A percentile compares a stretch with the other conserved stretches of the same genome.
These are phyloP conservation scores for Gamsiella multidivaricata DNA, from an alignment of 192 early-diverging fungal genomes.

Conservation along the genomic window DNA sequence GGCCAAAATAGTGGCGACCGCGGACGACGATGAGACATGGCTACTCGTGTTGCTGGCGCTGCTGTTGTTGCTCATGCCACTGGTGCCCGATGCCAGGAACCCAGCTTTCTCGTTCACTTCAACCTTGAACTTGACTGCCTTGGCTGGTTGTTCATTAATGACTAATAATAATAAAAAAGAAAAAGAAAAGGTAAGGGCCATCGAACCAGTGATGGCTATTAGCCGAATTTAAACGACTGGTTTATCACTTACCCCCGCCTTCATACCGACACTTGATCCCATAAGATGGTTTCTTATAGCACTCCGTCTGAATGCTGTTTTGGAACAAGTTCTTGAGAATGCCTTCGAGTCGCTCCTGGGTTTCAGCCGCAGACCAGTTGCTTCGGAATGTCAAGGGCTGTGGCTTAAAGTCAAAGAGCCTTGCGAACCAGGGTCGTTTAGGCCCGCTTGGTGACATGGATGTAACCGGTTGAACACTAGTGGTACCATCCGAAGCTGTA, in stretches of 20 bases:
- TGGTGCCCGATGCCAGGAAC: constrained; percentile 12
- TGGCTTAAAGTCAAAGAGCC: constrained; percentile 48
- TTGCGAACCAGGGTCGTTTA: constrained; percentile 46
- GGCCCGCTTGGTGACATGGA: constrained; percentile 26
- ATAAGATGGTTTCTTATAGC: constrained; percentile 14
- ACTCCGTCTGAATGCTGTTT: constrained; percentile 24
- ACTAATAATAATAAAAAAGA: background rate
- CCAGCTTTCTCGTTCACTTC: constrained; percentile 32
- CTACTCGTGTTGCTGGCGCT: constrained; percentile 9
- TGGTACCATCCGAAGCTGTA: constrained; percentile 25
- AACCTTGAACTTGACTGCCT: constrained; percentile 52
- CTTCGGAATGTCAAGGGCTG: constrained; percentile 43
- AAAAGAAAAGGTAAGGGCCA: background rate
- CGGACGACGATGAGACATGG: constrained; percentile 22
- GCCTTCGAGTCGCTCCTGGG: constrained; percentile 37
- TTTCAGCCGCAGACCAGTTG: constrained; percentile 40
- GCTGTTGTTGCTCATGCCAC: constrained; percentile 17
- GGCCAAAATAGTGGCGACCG: constrained; percentile 20
- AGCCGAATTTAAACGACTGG: too few species aligned
- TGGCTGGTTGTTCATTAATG: constrained; percentile 19
- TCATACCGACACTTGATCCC: constrained; percentile 46
- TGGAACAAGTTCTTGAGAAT: constrained; percentile 34
- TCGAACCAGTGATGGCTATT: too few species aligned
- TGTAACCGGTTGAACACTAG: background rate
- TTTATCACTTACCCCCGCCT: constrained; percentile 28